These are phyloP conservation scores for Phytophthora meadii DNA, from an alignment of 352 stramenopile genomes.

Conservation along the genomic window DNA sequence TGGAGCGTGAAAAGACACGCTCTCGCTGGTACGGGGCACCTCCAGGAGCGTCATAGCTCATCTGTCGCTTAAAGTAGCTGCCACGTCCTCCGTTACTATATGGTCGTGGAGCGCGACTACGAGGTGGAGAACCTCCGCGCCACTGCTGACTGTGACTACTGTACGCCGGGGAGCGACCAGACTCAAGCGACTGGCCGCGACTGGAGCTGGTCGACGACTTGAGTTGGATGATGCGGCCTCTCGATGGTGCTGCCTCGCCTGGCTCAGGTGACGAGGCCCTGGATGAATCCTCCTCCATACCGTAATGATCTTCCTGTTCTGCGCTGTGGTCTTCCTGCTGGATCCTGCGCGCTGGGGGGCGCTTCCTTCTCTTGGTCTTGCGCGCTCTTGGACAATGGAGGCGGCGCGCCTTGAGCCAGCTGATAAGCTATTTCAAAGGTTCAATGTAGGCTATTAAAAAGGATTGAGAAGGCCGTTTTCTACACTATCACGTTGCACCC, in stretches of 20 bases:
- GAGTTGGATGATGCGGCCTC: conserved; percentile 30
- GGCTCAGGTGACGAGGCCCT: conserved; percentile 36
- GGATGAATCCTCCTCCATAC: conserved; percentile 36
- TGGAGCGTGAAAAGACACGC: conserved; percentile 47
- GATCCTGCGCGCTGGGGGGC: neutral
- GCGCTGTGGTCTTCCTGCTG: neutral
- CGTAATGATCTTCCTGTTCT: neutral
- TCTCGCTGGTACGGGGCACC: conserved; percentile 34
- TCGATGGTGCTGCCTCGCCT: conserved; percentile 20
- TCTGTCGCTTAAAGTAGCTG: conserved; percentile 42
- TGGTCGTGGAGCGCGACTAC: conserved; percentile 25
- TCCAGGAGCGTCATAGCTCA: conserved; percentile 19
- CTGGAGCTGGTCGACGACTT: conserved; percentile 31
- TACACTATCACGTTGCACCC: conserved; percentile 10
- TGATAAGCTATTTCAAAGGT: conserved; percentile 6
- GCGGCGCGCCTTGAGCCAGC: neutral
- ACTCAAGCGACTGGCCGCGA: conserved; percentile 31
- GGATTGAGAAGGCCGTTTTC: conserved; percentile 27
- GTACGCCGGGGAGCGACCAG: conserved; percentile 17
- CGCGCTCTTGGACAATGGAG: conserved; percentile 20
- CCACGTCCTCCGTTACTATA: conserved; percentile 22
- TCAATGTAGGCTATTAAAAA: conserved; percentile 17
- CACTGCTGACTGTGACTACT: conserved; percentile 25
- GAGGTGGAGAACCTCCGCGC: conserved; percentile 25
- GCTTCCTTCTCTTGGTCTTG: conserved; percentile 18